Percentiles rank a stretch among this genome's conserved stretches.
Evolutionary conservation across 805 yeast genomes (phyloP).

Genomic region (Kodamaea leandrae): DNA sequence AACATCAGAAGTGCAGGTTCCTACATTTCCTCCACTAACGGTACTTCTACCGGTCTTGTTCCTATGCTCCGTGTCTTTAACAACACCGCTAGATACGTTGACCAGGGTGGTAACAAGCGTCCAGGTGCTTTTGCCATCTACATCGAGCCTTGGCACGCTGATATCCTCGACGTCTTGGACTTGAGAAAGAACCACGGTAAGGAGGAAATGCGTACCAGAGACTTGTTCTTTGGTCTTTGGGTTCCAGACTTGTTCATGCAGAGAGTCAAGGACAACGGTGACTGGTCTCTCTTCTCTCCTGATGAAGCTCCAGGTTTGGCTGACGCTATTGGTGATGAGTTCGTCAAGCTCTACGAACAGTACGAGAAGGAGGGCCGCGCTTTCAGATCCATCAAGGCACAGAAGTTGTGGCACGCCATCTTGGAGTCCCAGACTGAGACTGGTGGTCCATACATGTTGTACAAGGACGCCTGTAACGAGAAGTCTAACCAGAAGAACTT

Average conservation of each 20-base stretch:
- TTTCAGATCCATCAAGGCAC: slow-evolving; percentile 51
- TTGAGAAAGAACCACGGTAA: slow-evolving; percentile 63
- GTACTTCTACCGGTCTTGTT: slow-evolving; percentile 60
- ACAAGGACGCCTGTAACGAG: slow-evolving; percentile 59
- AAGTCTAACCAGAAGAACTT: slow-evolving; percentile 60
- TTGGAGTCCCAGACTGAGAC: slow-evolving; percentile 65
- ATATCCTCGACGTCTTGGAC: slow-evolving; percentile 56
- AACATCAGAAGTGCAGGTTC: slow-evolving; percentile 59
- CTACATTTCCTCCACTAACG: slow-evolving; percentile 61
- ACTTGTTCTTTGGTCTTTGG: slow-evolving; percentile 62
- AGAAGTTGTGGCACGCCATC: slow-evolving; percentile 58
- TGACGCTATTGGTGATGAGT: slow-evolving; percentile 56
- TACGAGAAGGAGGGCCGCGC: slow-evolving; percentile 54
- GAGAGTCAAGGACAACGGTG: slow-evolving; percentile 53
- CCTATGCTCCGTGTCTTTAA: slow-evolving; percentile 65
- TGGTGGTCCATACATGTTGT: slow-evolving; percentile 63
- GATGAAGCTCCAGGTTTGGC: slow-evolving; percentile 57
- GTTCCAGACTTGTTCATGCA: slow-evolving; percentile 62
- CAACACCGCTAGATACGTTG: slow-evolving; percentile 62
- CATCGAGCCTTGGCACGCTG: slow-evolving; percentile 64
- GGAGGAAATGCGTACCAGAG: slow-evolving; percentile 63
- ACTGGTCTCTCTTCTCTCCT: slow-evolving; percentile 61
- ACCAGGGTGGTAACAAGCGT: slow-evolving; percentile 64
- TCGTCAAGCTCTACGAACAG: slow-evolving; percentile 47
- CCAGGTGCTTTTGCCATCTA: slow-evolving; percentile 65